Percentiles rank a stretch among this genome's conserved stretches.
Conservation (phyloP, 805 yeast genomes). For the Starmerella bombi region DNA sequence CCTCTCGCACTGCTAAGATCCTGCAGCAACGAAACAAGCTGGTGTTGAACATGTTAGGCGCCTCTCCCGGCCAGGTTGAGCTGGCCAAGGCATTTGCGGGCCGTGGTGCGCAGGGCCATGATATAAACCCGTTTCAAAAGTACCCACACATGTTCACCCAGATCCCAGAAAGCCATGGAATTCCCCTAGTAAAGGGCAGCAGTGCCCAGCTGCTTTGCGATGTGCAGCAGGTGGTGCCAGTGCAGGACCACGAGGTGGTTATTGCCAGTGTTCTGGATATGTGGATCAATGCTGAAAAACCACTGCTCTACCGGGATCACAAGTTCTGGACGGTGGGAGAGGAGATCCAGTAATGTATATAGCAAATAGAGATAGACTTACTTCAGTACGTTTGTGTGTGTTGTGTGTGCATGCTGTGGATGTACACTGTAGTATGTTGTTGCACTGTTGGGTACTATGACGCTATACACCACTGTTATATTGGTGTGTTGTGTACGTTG, state of each 20-base stretch:
- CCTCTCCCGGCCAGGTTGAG: slow-evolving; percentile 39
- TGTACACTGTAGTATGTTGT: no score
- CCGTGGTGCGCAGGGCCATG: slow-evolving; percentile 29
- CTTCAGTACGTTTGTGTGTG: no score
- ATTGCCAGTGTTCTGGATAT: slow-evolving; percentile 48
- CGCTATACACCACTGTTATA: no score
- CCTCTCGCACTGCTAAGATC: slow-evolving; percentile 63
- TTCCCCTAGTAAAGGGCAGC: slow-evolving; percentile 24
- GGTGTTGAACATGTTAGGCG: slow-evolving; percentile 66
- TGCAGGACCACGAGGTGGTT: slow-evolving; percentile 87
- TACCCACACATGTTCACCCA: slow-evolving; percentile 17
- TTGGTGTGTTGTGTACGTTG: no score
- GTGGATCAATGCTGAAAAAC: slow-evolving; percentile 2
- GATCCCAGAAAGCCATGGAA: slow-evolving; percentile 5
- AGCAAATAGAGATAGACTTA: neutral
- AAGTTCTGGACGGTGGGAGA: slow-evolving; percentile 13
- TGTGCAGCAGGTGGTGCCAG: slow-evolving; percentile 24
- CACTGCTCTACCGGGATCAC: slow-evolving; percentile 15
- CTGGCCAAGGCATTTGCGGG: slow-evolving; percentile 58
- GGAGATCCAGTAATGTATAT: neutral
- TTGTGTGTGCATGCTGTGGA: no score
- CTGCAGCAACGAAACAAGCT: slow-evolving; percentile 40
- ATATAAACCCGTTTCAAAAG: slow-evolving; percentile 26
- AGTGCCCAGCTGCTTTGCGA: slow-evolving; percentile 24
- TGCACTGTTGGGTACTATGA: no score